A percentile compares a stretch with the other conserved stretches of the same genome.
phyloP scores from a whole-genome alignment of 495 filamentous ascomycete genomes.

The Acidiella bohemica region DNA sequence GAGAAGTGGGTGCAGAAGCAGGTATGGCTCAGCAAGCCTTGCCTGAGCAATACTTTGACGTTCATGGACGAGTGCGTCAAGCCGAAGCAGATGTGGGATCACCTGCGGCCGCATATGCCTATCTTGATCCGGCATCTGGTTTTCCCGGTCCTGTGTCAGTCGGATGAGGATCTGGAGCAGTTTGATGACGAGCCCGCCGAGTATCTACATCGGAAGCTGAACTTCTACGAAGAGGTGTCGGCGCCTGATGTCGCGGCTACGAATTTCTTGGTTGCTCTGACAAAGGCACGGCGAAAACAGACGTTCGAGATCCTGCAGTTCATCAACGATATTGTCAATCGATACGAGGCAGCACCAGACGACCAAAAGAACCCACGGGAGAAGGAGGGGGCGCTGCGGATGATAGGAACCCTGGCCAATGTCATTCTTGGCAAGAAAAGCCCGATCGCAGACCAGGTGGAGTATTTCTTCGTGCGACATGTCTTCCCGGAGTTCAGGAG shows the following conservation, averaged over 20 bases:
- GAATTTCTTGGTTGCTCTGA: constrained; percentile 88
- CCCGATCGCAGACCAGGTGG: constrained; percentile 94
- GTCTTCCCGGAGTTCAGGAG: constrained; percentile 97
- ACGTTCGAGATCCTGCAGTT: constrained; percentile 88
- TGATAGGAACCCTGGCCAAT: constrained; percentile 89
- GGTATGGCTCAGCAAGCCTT: constrained; percentile 88
- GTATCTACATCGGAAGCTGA: constrained; percentile 90
- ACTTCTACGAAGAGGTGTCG: constrained; percentile 95
- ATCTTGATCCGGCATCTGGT: constrained; percentile 84
- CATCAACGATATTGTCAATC: constrained; percentile 83
- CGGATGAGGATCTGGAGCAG: constrained; percentile 82
- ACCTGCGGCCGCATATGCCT: constrained; percentile 84
- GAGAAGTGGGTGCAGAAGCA: constrained; percentile 94
- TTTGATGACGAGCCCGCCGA: constrained; percentile 90
- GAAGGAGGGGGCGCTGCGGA: constrained; percentile 90
- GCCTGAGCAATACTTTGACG: constrained; percentile 77
- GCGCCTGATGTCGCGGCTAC: constrained; percentile 92
- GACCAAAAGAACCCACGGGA: constrained; percentile 81
- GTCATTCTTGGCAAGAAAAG: constrained; percentile 97
- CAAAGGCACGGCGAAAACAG: constrained; percentile 88
- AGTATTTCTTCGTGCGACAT: constrained; percentile 95
- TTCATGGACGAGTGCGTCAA: constrained; percentile 96
- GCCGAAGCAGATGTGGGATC: constrained; percentile 90
- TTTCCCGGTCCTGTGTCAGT: constrained; percentile 88
- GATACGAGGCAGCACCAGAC: constrained; percentile 69